Base-by-base conservation (phyloP, 148 eudicot species). In the Nepenthes mirabilis region DNA sequence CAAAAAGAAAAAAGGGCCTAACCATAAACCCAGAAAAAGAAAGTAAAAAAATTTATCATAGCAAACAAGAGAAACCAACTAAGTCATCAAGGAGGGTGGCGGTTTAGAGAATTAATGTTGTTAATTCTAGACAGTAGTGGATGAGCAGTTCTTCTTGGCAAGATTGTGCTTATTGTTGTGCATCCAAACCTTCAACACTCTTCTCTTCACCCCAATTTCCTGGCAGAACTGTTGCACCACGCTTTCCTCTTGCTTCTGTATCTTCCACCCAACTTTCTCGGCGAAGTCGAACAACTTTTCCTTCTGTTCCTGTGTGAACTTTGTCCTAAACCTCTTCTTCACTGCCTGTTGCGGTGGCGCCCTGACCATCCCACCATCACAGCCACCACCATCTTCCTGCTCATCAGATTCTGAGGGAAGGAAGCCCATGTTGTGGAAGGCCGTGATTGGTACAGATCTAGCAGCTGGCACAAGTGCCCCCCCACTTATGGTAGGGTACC, bases 121-220 rank as follows among this genome's bases (percentile, higher is more conserved):
- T 8, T 40, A 40, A 8, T 4, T 8, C 4, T 40, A 23, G 23
- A 23, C 45, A 64, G 14, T 36, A 68, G 57, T 37, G 76, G 62
- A 73, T 49, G 63, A 11, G 47, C 13, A 40, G 6, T 34, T 43
- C 66, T 84, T 84, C 82, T 84, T 84, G 58, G 86, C 81, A 12
- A 81, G 72, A 64, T 51, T 76, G 65, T 79, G 83, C 65, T 84
- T 84, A 68, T 84, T 84, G 68, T 84, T 84, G 55, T 84, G 90
- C 90, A 84, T 84, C 90, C 90, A 84, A 34, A 84, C 90, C 64
- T 84, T 84, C 33, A 84, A 74, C 32, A 84, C 86, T 47, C 82
- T 78, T 48, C 90, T 76, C 56, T 77, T 84, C 48, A 84, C 82
- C 23, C 90, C 90, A 68, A 84, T 75, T 60, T 81, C 90, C 57